phyloP scores from a whole-genome alignment of 352 stramenopile species.

The Peronospora belbahrii region DNA sequence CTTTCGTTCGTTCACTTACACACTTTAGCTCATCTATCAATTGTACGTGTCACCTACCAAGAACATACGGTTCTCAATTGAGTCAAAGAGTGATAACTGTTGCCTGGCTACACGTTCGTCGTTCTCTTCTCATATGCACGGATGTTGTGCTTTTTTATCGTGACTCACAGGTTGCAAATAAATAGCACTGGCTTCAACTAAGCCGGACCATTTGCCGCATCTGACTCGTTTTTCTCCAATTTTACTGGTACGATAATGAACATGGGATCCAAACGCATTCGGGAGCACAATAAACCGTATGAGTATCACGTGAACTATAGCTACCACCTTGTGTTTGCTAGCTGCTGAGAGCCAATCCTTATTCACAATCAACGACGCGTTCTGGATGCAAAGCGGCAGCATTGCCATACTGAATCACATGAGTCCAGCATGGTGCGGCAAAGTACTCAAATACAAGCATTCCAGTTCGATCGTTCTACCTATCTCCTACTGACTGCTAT shows the following conservation, averaged over 20 bases:
- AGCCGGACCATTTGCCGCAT: constrained; percentile 63
- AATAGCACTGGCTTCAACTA: constrained; percentile 81
- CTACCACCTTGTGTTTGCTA: constrained; percentile 60
- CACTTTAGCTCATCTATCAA: constrained; percentile 7
- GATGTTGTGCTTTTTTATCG: too few relatives aligned
- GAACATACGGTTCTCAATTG: too few relatives aligned
- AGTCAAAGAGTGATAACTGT: too few relatives aligned
- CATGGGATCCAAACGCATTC: constrained; percentile 92
- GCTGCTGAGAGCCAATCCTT: constrained; percentile 61
- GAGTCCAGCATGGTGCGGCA: constrained; percentile 84
- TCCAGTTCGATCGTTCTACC: background rate
- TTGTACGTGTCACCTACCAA: constrained; percentile 3
- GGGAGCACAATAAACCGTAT: constrained; percentile 80
- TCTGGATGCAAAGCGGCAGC: constrained; percentile 70
- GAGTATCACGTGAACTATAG: constrained; percentile 76
- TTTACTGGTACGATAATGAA: constrained; percentile 92
- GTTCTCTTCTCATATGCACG: constrained; percentile 22
- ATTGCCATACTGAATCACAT: constrained; percentile 82
- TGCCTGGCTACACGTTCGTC: constrained; percentile 13
- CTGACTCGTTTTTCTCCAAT: constrained; percentile 71
- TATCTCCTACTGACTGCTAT: constrained; percentile 9
- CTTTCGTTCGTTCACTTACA: too few relatives aligned
- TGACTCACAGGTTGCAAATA: background rate
- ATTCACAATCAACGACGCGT: constrained; percentile 28
- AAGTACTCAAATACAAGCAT: too few relatives aligned